Evolutionary conservation across 2,329 filamentous ascomycete species (phyloP), one percentile per base, ranked within the genome.

Genomic region (Teratosphaeria destructans): DNA sequence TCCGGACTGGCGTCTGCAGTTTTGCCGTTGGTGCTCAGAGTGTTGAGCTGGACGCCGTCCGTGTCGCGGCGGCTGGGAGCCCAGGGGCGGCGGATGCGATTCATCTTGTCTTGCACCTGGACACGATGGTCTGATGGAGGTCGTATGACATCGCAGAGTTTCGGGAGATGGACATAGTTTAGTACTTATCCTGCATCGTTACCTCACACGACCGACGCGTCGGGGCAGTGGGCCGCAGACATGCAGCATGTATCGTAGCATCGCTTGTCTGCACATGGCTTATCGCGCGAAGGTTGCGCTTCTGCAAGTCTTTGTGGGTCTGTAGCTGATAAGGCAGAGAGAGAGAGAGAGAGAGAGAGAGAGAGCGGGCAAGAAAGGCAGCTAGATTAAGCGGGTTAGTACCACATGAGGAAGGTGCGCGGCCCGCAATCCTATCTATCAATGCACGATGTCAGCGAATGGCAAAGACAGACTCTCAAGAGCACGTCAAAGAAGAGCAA

Each of bases 21-120:
- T 49, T 63, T 59, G 12, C 63, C 63, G 59, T 52, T 55, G 49
- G 61, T 49, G 16, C 66, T 62, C 11, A 67, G 47, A 7, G 65
- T 66, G 49, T 68, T 68, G 54, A 66, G 39, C 59, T 68, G 64
- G 3, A 68, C 64, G 7, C 62, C 63, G 53, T 70, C 67, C 5
- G 66, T 70, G 32, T 68, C 64, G 34, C 60, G 61, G 12, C 66
- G 61, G 14, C 62, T 62, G 7, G 67, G 19, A 11, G 64, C 65
- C 65, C 66, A 68, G 16, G 67, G 65, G 27, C 65, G 56, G 3
- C 67, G 64, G 19, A 68, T 59, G 19, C 67, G 64, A 56, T 68
- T 61, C 67, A 70, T 70, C 43, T 49, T 49, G 37, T 11, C 37
- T 2, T 16, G 37, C 37, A 12, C 4, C 37, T 4, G 16, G 5